Evolutionary conservation across 2,329 filamentous ascomycete genomes (phyloP), one percentile per base, ranked within the genome.

Genomic region (Fusarium goolgardi): DNA sequence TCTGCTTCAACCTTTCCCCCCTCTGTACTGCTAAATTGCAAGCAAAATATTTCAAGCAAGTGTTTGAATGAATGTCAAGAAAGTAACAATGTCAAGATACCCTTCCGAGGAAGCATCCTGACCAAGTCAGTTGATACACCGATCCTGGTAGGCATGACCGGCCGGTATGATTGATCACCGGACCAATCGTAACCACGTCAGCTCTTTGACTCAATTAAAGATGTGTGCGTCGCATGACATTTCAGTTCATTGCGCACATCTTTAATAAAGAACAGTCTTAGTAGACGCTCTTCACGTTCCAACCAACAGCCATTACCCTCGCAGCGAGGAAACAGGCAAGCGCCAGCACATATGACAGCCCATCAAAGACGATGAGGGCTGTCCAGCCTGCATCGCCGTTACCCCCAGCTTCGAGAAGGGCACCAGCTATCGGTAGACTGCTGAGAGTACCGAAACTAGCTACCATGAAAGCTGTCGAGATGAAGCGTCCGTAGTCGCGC

Each of bases 391-490:
- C 55, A 12, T 75, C 67, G 21, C 59, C 71, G 2, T 59, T 61
- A 1, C 65, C 41, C 2, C 75, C 74, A 13, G 77, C 67, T 7
- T 76, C 78, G 15, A 82, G 73, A 29, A 76, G 56, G 10, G 73
- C 73, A 32, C 82, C 82, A 0, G 79, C 83, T 15, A 84, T 79
- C 27, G 84, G 78, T 2, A 83, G 73, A 52, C 82, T 84, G 55
- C 78, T 82, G 5, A 84, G 75, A 1, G 83, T 90, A 64, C 91
- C 91, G 70, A 95, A 90, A 65, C 88, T 91, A 21, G 92, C 92
- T 40, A 94, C 82, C 55, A 91, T 93, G 76, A 93, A 93, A 56
- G 90, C 90, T 0, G 91, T 93, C 2, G 91, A 90, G 73, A 91
- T 92, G 74, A 91, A 92, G 20, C 90, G 82, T 1, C 91, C 92